Evolutionary conservation across 2,329 filamentous ascomycete genomes (phyloP), one percentile per base, ranked within the genome.

Genomic region (Colletotrichum limetticola): DNA sequence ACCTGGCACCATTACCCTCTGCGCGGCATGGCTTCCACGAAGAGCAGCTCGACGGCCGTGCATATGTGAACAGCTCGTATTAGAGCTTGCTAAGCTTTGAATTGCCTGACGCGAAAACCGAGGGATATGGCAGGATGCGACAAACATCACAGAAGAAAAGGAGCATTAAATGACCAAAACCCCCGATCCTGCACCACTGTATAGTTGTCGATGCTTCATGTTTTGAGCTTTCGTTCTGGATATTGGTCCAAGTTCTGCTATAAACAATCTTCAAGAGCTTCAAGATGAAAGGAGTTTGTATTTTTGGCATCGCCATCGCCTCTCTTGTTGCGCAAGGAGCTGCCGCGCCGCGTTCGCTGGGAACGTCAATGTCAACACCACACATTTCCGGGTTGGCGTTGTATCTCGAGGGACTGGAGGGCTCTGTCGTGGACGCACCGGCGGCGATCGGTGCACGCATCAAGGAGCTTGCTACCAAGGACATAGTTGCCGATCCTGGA

Each of bases 371-470:
- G 63, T 26, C 63, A 4, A 57, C 53, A 19, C 35, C 64, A 3
- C 55, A 66, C 22, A 24, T 66, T 19, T 19, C 53, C 1, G 64
- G 35, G 1, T 78, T 92, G 24, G 88, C 60, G n/a, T 26, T 88
- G 9, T 91, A 91, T 77, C 78, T 91, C 26, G 76, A 87, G 69
- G 81, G 78, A 7, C 78, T 86, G 0, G 84, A 88, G 77, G 76
- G 78, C 26, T n/a, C 56, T n/a, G n/a, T 9, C 3, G 74, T 77
- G 42, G 76, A 75, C 5, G 82, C 81, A 11, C 85, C 88, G 0
- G 79, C 80, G 57, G 81, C 79, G n/a, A 82, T 89, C 28, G 81
- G 79, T 22, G 53, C 78, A n/a, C 80, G 83, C 37, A 83, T 89
- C 62, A 79, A 82, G 74, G 76, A 80, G 3, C 79, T 88, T 53